These are phyloP conservation scores for Taphrina pruni DNA, from an alignment of 1,139 yeast species.

Conservation along the genomic window DNA sequence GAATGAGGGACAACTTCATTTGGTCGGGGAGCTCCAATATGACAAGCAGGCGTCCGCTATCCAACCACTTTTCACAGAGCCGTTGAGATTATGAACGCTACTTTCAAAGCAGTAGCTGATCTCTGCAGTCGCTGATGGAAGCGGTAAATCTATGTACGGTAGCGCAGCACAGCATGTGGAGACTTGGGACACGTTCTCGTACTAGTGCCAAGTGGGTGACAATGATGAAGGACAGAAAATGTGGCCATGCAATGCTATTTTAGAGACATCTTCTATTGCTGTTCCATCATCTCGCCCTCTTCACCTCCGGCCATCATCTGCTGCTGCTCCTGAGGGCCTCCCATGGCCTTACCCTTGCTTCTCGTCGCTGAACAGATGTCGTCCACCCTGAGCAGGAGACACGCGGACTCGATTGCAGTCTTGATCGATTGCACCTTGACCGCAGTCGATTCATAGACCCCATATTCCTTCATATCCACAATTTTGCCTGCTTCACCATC, in stretches of 20 bases:
- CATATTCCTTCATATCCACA: slow-evolving; percentile 93
- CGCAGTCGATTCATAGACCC: slow-evolving; percentile 99
- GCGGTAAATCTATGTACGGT: too few species aligned
- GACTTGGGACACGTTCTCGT: too few species aligned
- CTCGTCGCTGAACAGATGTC: slow-evolving; percentile 97
- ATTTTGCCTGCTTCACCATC: slow-evolving; percentile 94
- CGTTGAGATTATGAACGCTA: too few species aligned
- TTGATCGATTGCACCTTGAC: slow-evolving; percentile 95
- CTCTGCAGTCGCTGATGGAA: too few species aligned
- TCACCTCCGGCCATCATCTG: slow-evolving; percentile 32
- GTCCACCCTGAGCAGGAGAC: slow-evolving; percentile 90
- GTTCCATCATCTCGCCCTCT: slow-evolving; percentile 38
- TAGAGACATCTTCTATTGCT: slow-evolving; percentile 10
- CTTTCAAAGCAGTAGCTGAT: too few species aligned
- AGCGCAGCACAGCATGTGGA: too few species aligned
- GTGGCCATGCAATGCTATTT: background rate
- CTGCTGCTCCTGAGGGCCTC: slow-evolving; percentile 46
- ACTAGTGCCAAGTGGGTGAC: background rate
- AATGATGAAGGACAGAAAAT: background rate
- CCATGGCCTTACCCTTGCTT: slow-evolving; percentile 50
- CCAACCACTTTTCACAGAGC: too few species aligned
- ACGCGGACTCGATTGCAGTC: slow-evolving; percentile 96
- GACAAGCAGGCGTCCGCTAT: too few species aligned
- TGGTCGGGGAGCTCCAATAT: too few species aligned
- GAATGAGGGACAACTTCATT: too few species aligned